phyloP scores from a whole-genome alignment of 257 asterid species.

The Fraxinus excelsior region DNA sequence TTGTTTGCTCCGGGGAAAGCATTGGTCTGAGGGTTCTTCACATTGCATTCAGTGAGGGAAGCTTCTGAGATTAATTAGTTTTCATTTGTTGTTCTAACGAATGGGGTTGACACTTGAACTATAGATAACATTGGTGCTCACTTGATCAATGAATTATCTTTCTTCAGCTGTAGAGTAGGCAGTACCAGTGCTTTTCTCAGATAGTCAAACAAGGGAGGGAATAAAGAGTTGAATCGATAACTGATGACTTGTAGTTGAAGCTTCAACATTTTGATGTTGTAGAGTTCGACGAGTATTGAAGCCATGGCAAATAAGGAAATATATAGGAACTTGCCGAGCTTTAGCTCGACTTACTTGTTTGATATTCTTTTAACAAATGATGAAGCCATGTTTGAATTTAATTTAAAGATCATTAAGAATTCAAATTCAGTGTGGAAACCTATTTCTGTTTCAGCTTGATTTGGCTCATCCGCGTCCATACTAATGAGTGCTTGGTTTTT shows the following conservation, averaged over 20 bases:
- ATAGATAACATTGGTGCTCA: too few species aligned
- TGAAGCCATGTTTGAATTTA: background rate
- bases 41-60: too few species aligned
- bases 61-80: too few species aligned
- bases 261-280: background rate
- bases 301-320: background rate
- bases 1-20: too few species aligned
- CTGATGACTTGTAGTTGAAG: background rate
- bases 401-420: conserved; percentile 2
- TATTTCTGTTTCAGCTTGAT: background rate
- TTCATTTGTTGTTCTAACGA: too few species aligned
- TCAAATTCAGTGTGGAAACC: background rate
- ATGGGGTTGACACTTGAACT: too few species aligned
- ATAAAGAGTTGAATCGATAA: background rate
- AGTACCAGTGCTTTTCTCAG: background rate
- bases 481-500: background rate
- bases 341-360: background rate
- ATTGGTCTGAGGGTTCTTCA: too few species aligned
- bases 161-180: background rate
- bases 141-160: background rate
- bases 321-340: background rate
- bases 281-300: background rate
- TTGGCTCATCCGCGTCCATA: background rate
- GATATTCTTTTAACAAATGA: background rate
- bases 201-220: background rate